Conservation (phyloP, 1,139 yeast genomes). For the Sugiyamaella pinicola region DNA sequence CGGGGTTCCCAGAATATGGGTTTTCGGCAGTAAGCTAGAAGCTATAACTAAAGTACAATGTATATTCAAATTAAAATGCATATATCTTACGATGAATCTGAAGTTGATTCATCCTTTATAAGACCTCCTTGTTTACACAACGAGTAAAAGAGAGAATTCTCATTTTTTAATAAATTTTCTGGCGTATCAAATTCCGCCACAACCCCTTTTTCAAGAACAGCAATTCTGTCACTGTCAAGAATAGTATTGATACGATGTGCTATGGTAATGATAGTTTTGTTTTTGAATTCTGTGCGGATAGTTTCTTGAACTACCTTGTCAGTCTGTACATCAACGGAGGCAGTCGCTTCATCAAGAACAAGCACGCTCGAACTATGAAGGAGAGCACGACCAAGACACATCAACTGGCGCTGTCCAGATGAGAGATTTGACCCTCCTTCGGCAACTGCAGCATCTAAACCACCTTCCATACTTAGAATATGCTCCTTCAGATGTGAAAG, state of each 20-base stretch:
- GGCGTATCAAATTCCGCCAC: slow-evolving; percentile 74
- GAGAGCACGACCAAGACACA: slow-evolving; percentile 75
- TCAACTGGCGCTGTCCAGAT: slow-evolving; percentile 74
- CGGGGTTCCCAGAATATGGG: too few species aligned
- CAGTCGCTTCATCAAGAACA: slow-evolving; percentile 82
- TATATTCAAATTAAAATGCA: slow-evolving; percentile 14
- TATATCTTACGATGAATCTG: slow-evolving; percentile 9
- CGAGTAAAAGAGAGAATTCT: slow-evolving; percentile 56
- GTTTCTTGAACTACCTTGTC: slow-evolving; percentile 75
- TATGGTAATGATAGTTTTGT: slow-evolving; percentile 73
- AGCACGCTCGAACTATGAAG: slow-evolving; percentile 62
- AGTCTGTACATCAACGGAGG: slow-evolving; percentile 81
- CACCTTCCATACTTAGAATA: slow-evolving; percentile 55
- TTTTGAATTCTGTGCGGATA: slow-evolving; percentile 61
- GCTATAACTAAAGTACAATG: not conserved
- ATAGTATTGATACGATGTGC: slow-evolving; percentile 86
- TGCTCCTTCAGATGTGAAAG: slow-evolving; percentile 82
- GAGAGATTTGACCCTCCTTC: slow-evolving; percentile 78
- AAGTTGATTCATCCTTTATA: slow-evolving; percentile 22
- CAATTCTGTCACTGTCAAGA: slow-evolving; percentile 72
- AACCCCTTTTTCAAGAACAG: slow-evolving; percentile 68
- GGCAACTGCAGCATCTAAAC: slow-evolving; percentile 48
- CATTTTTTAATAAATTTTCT: slow-evolving; percentile 48
- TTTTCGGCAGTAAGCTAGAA: too few species aligned
- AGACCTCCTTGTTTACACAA: slow-evolving; percentile 66